Base-by-base conservation (phyloP, 1,284 basidiomycete species). In the Coniferiporia sulphurascens region DNA sequence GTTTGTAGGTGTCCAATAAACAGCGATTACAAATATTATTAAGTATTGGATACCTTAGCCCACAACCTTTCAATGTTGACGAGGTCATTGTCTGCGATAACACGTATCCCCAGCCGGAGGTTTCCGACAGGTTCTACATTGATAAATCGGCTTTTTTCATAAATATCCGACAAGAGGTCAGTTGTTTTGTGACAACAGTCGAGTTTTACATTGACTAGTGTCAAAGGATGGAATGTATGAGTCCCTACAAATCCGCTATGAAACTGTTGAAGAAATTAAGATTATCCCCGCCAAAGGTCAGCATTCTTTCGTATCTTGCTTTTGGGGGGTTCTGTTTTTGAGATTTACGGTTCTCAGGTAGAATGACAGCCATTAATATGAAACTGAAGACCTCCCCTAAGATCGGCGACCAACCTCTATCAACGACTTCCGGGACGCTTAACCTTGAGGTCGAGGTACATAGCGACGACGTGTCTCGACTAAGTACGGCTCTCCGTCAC, bases 61-160 rank as follows among this genome's bases (percentile, higher is more conserved):
- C 85, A 8, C 85, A 87, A 59, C 81, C 83, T 8, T 86, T 87
- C 63, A 64, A 71, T 19, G 70, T 80, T 13, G 67, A 70, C 3
- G 70, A 74, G 54, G 73, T 86, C 56, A 62, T 68, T 19, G 70
- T 78, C 5, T 72, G 74, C 52, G 75, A 69, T n/a, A 64, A 62
- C 35, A 65, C 67, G 36, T 74, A 69, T 54, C 67, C 69, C 15
- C 69, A 75, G 48, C 65, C 70, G 27, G 73, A 72, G 54, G 69
- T 70, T 15, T 71, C 71, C 8, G 76, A 78, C 64, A 72, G 77
- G 48, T 61, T 86, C 46, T 81, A 81, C 64, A 68, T 84, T 55
- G 85, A 87, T 63, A 74, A 72, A 38, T 75, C 72, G 50, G 73
- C 72, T 8, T 75, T 87, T 58, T 71, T 82, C 34, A 77, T 73